Evolutionary conservation across 352 stramenopile species (phyloP), one percentile per base, ranked within the genome.

Genomic region (Phytopythium montanum): DNA sequence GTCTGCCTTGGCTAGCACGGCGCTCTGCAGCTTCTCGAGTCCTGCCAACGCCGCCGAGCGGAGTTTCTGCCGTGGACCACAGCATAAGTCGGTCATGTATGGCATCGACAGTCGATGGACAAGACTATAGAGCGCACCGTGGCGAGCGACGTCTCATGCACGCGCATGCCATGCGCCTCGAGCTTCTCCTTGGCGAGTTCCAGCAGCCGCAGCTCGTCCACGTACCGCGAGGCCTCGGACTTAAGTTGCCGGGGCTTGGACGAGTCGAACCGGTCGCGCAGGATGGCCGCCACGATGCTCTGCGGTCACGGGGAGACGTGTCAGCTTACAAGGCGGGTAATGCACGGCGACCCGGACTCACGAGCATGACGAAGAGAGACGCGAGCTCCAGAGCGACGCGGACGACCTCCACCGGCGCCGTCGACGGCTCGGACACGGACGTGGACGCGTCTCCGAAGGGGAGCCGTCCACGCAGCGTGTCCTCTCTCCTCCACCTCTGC

Each of bases 261-360:
- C 2, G 61, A 72, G 26, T 83, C 66, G 45, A 88, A 88, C 28
- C 76, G 81, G 51, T 90, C 78, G 16, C 79, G 79, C 18, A 90
- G 65, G 61, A 88, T 85, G 28, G 65, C 69, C 13, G 86, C 73
- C 19, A 76, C 63, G 26, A 88, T 71, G 51, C 88, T 87, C 81
- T 90, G 45, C 1, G 25, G 8, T 5, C 55, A 41, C 23, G 7
- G 10, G 23, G 9, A 53, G 31, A 29, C 23, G 23, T 33, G 44
- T 50, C 9, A 50, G 44, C 23, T 5, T 5, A 10, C 12, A n/a
- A 2, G 1, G 2, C 12, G 4, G 25, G 23, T 12, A 48, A 33
- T 19, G 18, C 7, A 16, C 10, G 21, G 31, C 18, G 21, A 19
- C 16, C 4, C 19, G 16, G 42, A 69, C 62, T 41, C 64, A 82